phyloP scores from a whole-genome alignment of 148 eudicot genomes.

The Camellia sinensis region DNA sequence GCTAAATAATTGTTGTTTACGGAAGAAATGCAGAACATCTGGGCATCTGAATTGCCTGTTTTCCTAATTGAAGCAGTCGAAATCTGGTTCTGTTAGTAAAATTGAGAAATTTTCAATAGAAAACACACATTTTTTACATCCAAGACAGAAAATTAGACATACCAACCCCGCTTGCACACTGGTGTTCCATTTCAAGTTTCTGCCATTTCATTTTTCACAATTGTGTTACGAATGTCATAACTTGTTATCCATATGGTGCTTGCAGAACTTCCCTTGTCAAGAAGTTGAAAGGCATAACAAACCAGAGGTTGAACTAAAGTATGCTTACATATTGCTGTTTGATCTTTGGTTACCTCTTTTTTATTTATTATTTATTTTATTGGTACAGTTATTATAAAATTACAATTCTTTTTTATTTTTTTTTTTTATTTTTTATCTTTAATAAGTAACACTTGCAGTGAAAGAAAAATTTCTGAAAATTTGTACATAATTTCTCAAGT shows the following conservation, averaged over 20 bases:
- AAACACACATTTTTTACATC: not conserved
- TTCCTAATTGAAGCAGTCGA: not conserved
- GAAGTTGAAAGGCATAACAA: constrained; percentile 98
- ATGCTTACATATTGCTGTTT: constrained; percentile 26
- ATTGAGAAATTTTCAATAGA: not conserved
- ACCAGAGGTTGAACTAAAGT: constrained; percentile 96
- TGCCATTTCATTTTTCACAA: not conserved
- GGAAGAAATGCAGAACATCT: not conserved
- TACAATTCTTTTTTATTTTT: not conserved
- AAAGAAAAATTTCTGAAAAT: not conserved
- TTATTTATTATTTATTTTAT: not conserved
- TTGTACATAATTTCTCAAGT: not conserved
- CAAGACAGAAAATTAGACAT: not conserved
- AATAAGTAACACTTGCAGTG: not conserved
- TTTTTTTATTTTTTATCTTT: not conserved
- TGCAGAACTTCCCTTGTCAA: constrained; percentile 98
- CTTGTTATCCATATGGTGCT: constrained; percentile 15
- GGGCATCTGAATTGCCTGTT: not conserved
- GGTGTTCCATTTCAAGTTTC: not conserved
- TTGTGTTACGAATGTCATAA: not conserved
- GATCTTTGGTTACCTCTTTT: not conserved
- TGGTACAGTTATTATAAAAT: not conserved
- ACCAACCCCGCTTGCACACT: not conserved
- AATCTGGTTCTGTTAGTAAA: not conserved
- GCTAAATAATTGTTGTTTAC: not conserved